These are phyloP conservation scores for Eucalyptus cloeziana DNA, from an alignment of 345 rosid genomes.

Conservation along the genomic window DNA sequence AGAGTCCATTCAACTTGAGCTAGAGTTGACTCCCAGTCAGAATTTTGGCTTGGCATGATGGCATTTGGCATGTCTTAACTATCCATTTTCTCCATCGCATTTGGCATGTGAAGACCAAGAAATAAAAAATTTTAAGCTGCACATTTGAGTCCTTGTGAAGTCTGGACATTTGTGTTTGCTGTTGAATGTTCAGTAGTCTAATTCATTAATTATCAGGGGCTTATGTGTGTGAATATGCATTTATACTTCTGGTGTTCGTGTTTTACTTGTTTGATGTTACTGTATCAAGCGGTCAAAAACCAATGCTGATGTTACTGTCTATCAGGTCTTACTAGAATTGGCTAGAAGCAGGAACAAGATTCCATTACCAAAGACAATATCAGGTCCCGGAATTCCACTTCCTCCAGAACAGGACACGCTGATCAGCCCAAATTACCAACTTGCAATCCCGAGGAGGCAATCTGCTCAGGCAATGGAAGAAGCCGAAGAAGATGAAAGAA, in stretches of 20 bases:
- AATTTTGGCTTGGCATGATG: neutral
- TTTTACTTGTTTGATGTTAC: neutral
- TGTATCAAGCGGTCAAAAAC: neutral
- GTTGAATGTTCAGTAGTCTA: neutral
- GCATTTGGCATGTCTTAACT: neutral
- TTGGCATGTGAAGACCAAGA: neutral
- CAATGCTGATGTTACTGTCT: neutral
- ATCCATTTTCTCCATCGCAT: neutral
- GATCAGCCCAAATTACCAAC: constrained; percentile 76
- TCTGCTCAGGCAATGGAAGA: constrained; percentile 51
- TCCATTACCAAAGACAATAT: constrained; percentile 66
- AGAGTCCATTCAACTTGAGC: neutral
- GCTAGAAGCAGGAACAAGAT: constrained; percentile 80
- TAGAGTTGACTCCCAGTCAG: neutral
- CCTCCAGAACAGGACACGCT: constrained; percentile 83
- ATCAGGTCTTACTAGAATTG: constrained; percentile 60
- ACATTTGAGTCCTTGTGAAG: neutral
- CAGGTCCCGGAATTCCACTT: constrained; percentile 62
- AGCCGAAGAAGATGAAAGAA: constrained; percentile 70
- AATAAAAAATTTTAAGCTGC: neutral
- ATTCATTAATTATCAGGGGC: neutral
- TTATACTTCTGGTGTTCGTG: neutral
- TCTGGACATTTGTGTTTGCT: neutral
- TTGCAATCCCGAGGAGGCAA: constrained; percentile 49
- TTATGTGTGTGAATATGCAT: neutral